Evolutionary conservation across 129 eudicot species (phyloP).

Genomic region (Chrysanthemum seticuspe): DNA sequence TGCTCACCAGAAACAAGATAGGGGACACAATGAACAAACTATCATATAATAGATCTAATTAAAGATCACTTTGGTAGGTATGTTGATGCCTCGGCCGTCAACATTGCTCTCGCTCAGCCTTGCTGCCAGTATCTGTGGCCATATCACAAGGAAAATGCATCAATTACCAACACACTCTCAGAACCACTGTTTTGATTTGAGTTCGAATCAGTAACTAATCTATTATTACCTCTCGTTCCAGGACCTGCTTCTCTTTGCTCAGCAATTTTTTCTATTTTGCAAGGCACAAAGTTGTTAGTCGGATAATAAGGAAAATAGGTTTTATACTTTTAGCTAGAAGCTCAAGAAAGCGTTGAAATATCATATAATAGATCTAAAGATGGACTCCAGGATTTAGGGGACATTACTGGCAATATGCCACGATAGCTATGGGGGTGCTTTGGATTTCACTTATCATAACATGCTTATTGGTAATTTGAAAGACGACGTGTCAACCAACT

Average conservation of each 20-base stretch:
- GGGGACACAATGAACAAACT: neutral
- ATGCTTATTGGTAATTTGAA: too few relatives aligned
- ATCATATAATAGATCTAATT: neutral
- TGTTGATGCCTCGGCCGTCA: neutral
- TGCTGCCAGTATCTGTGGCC: slow-evolving; percentile 11
- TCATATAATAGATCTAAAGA: too few relatives aligned
- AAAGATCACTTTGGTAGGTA: neutral
- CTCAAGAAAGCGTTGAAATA: neutral
- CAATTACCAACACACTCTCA: neutral
- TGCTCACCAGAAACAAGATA: neutral
- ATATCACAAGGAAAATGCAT: neutral
- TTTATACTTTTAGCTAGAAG: neutral
- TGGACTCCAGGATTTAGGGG: neutral
- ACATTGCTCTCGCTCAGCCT: neutral
- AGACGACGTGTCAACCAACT: too few relatives aligned
- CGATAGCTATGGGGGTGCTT: too few relatives aligned
- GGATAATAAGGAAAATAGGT: neutral
- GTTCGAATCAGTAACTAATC: neutral
- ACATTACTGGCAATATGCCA: neutral
- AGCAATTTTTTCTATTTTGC: slow-evolving; percentile 18
- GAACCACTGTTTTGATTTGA: neutral
- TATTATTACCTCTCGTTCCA: slow-evolving; percentile 20
- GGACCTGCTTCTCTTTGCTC: slow-evolving; percentile 22
- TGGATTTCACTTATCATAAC: too few relatives aligned
- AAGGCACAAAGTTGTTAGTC: slow-evolving; percentile 6